Conservation (phyloP, 164 flowering plant species). For the Tetrastigma voinierianum region DNA sequence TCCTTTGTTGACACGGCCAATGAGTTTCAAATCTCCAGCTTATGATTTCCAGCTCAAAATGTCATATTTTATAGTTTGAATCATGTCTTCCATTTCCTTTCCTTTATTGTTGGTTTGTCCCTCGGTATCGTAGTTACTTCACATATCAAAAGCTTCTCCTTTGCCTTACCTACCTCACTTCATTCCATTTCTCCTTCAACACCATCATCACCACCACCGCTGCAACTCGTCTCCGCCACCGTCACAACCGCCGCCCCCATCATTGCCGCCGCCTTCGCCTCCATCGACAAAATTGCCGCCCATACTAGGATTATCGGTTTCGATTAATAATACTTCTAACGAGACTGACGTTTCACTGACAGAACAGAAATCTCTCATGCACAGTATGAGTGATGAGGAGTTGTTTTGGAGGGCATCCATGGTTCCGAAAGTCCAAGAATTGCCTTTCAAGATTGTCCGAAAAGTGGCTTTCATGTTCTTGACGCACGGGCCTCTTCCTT, state of each 20-base stretch:
- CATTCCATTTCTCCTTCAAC: neutral
- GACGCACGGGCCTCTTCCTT: conserved; percentile 26
- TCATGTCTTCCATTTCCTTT: conserved; percentile 7
- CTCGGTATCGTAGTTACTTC: conserved; percentile 15
- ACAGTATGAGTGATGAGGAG: conserved; percentile 38
- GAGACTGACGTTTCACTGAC: neutral
- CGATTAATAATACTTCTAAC: conserved; percentile 1
- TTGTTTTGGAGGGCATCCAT: conserved; percentile 17
- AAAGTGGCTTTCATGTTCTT: conserved; percentile 36
- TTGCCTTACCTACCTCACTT: neutral
- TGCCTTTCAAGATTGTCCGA: neutral
- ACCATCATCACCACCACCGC: conserved; percentile 2
- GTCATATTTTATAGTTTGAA: conserved; percentile 4
- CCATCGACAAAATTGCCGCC: neutral
- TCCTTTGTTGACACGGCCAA: neutral
- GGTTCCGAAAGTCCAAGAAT: conserved; percentile 1
- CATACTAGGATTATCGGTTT: neutral
- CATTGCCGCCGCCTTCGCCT: neutral
- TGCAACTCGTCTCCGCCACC: neutral
- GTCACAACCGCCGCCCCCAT: neutral
- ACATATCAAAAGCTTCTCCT: conserved; percentile 6
- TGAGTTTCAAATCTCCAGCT: too few relatives aligned
- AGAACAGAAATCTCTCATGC: conserved; percentile 15
- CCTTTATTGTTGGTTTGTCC: conserved; percentile 19
- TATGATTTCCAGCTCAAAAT: neutral